A percentile compares a stretch with the other conserved stretches of the same genome.
phyloP scores from a whole-genome alignment of 2,329 filamentous ascomycete species.

The Fusarium napiforme region DNA sequence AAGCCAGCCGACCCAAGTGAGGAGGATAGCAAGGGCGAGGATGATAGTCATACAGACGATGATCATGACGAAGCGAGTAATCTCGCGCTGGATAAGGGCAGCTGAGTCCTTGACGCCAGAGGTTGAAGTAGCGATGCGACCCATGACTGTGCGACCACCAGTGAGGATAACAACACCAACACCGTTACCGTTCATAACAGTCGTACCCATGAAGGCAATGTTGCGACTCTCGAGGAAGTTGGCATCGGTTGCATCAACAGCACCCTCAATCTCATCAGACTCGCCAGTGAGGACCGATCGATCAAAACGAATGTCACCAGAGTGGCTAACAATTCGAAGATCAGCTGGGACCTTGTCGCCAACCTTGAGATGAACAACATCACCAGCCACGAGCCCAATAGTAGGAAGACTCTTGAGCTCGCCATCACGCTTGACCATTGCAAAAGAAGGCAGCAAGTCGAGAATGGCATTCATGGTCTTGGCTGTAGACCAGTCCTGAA shows the following conservation, averaged over 20 bases:
- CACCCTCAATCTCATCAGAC: conserved; percentile 54
- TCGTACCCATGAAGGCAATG: conserved; percentile 57
- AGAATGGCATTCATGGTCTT: conserved; percentile 60
- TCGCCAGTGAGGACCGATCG: conserved; percentile 56
- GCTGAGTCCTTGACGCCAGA: conserved; percentile 51
- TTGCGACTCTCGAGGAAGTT: conserved; percentile 58
- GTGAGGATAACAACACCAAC: conserved; percentile 55
- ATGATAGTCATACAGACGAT: conserved; percentile 54
- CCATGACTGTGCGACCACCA: conserved; percentile 55
- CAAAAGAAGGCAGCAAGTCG: conserved; percentile 57
- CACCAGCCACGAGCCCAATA: conserved; percentile 57
- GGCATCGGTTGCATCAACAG: conserved; percentile 52
- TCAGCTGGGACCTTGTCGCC: conserved; percentile 62
- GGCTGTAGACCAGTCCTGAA: conserved; percentile 60
- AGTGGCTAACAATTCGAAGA: conserved; percentile 55
- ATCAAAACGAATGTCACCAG: conserved; percentile 57
- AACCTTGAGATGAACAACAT: conserved; percentile 58
- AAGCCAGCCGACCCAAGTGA: conserved; percentile 59
- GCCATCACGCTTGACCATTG: conserved; percentile 57
- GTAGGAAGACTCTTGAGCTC: conserved; percentile 53
- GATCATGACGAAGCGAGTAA: conserved; percentile 56
- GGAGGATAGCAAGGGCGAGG: conserved; percentile 54
- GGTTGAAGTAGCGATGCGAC: conserved; percentile 53
- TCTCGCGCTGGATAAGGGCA: conserved; percentile 56
- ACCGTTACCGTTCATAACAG: conserved; percentile 55